Percentiles rank a stretch among this genome's conserved stretches.
phyloP scores from a whole-genome alignment of 2,329 filamentous ascomycete genomes.

The Colletotrichum truncatum region DNA sequence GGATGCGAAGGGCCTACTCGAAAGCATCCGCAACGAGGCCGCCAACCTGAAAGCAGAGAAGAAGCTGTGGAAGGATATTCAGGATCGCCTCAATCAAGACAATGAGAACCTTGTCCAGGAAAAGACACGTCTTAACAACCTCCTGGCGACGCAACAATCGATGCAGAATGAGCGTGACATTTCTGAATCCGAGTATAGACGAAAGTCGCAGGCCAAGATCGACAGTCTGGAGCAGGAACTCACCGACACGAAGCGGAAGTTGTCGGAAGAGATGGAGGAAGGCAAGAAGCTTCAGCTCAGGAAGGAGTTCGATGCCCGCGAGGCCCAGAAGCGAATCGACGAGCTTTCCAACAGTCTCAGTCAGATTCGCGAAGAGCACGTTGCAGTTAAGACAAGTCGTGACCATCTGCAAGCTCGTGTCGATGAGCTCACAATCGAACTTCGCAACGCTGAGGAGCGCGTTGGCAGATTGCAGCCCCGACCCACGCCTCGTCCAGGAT shows the following conservation, averaged over 20 bases:
- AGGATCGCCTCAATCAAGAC: slow-evolving; percentile 86
- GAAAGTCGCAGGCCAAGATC: slow-evolving; percentile 80
- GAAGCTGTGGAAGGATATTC: slow-evolving; percentile 92
- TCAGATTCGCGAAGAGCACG: slow-evolving; percentile 85
- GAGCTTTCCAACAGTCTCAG: slow-evolving; percentile 85
- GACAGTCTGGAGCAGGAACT: slow-evolving; percentile 85
- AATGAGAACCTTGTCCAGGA: slow-evolving; percentile 88
- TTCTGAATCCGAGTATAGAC: slow-evolving; percentile 81
- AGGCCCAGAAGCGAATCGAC: slow-evolving; percentile 91
- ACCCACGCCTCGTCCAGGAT: slow-evolving; percentile 69
- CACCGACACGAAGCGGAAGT: slow-evolving; percentile 79
- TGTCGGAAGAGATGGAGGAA: slow-evolving; percentile 85
- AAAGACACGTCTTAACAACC: slow-evolving; percentile 81
- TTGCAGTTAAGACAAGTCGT: slow-evolving; percentile 84
- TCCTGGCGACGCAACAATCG: slow-evolving; percentile 86
- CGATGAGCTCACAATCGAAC: slow-evolving; percentile 87
- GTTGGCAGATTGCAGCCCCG: slow-evolving; percentile 83
- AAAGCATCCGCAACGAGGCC: slow-evolving; percentile 89
- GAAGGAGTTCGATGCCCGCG: slow-evolving; percentile 89
- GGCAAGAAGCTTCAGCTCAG: slow-evolving; percentile 83
- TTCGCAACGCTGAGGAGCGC: slow-evolving; percentile 90
- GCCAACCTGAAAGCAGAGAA: slow-evolving; percentile 96
- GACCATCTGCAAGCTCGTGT: slow-evolving; percentile 91
- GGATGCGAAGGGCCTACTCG: slow-evolving; percentile 81
- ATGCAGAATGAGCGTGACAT: slow-evolving; percentile 93